Conservation (phyloP, 371 early-diverging fungal species). For the Dentiscutata heterogama region DNA sequence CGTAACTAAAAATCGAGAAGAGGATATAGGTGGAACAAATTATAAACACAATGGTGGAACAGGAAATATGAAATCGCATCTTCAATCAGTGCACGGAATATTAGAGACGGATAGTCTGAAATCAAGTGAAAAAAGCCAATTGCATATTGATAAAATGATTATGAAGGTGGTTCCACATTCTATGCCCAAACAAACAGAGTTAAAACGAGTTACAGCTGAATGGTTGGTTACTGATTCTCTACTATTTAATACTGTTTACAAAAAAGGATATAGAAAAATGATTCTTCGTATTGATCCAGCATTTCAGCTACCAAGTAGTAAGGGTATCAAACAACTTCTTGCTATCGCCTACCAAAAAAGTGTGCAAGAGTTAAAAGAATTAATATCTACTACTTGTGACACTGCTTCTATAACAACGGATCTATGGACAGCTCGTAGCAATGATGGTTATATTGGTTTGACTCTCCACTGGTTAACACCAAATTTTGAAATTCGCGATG, state of each 20-base stretch:
- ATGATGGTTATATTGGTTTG: no score
- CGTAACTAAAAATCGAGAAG: background rate
- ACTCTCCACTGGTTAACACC: constrained; percentile 8
- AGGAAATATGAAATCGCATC: constrained; percentile 3
- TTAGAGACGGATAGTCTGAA: background rate
- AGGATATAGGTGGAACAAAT: background rate
- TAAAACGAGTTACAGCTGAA: background rate
- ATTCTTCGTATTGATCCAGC: no score
- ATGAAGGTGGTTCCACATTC: no score
- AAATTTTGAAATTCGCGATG: constrained; percentile 10
- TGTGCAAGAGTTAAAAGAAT: background rate
- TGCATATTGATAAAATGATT: no score
- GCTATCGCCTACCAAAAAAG: background rate
- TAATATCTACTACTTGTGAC: background rate
- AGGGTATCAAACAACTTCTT: constrained; percentile 6
- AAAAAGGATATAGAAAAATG: background rate
- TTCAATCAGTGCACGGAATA: background rate
- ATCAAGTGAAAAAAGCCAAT: background rate
- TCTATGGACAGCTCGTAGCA: no score
- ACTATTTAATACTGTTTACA: background rate
- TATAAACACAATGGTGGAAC: constrained; percentile 12
- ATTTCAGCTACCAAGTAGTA: no score
- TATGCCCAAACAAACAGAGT: background rate
- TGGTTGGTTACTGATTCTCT: background rate
- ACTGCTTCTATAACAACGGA: constrained; percentile 18